A percentile compares a stretch with the other conserved stretches of the same genome.
These are phyloP conservation scores for Hyphodiscus hymeniophilus DNA, from an alignment of 495 filamentous ascomycete species.

Conservation along the genomic window DNA sequence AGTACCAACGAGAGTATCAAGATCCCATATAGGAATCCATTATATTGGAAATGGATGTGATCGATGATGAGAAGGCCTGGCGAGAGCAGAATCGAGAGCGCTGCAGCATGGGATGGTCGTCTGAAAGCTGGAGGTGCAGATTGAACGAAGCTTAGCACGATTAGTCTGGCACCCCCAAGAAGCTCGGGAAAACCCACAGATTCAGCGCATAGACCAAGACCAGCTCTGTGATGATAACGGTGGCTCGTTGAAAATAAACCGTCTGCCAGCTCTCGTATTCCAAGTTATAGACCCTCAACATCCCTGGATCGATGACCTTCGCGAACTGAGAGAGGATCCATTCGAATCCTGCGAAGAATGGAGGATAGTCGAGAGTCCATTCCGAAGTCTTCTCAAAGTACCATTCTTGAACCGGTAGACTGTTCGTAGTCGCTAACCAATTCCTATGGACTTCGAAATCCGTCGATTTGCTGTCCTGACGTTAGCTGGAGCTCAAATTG, in stretches of 20 bases:
- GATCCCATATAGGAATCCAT: slow-evolving; percentile 90
- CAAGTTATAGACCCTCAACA: slow-evolving; percentile 76
- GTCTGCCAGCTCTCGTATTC: slow-evolving; percentile 86
- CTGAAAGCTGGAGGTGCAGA: slow-evolving; percentile 40
- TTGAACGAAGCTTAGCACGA: slow-evolving; percentile 15
- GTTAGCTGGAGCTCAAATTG: not conserved
- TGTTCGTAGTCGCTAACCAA: slow-evolving; percentile 93
- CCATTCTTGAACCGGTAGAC: slow-evolving; percentile 80
- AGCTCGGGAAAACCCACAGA: slow-evolving; percentile 37
- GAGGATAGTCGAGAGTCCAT: slow-evolving; percentile 98
- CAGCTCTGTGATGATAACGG: slow-evolving; percentile 82
- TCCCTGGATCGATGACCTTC: slow-evolving; percentile 63
- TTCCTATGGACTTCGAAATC: slow-evolving; percentile 98
- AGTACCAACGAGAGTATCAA: slow-evolving; percentile 77
- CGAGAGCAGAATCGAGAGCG: slow-evolving; percentile 82
- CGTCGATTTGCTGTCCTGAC: slow-evolving; percentile 78
- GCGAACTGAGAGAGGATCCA: slow-evolving; percentile 84
- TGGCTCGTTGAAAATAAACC: slow-evolving; percentile 82
- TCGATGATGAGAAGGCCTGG: slow-evolving; percentile 95
- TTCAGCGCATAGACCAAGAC: slow-evolving; percentile 78
- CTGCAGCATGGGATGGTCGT: slow-evolving; percentile 76
- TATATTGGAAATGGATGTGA: slow-evolving; percentile 99
- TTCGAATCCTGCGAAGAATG: slow-evolving; percentile 96
- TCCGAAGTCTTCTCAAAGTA: slow-evolving; percentile 95
- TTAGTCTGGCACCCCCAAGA: not conserved